A percentile compares a stretch with the other conserved stretches of the same genome.
phyloP scores from a whole-genome alignment of 805 yeast genomes.

The Yarrowia sp. region DNA sequence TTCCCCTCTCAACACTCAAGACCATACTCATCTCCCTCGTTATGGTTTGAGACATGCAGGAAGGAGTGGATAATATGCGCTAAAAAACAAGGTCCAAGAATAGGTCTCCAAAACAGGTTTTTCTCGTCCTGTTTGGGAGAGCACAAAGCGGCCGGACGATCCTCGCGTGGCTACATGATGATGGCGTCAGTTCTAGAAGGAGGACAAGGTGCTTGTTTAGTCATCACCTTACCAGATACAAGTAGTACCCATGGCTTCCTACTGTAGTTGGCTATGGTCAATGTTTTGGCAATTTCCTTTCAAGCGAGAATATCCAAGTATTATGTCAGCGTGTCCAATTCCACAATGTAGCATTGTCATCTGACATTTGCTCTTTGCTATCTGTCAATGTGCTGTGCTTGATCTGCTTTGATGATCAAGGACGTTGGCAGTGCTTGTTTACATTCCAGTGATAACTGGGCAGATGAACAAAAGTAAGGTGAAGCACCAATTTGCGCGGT shows the following conservation, averaged over 20 bases:
- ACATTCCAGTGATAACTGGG: not conserved
- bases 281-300: too few species aligned
- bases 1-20: too few species aligned
- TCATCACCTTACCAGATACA: too few species aligned
- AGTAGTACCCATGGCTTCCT: too few species aligned
- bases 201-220: too few species aligned
- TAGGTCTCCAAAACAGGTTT: constrained; percentile 7
- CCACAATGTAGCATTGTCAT: not conserved
- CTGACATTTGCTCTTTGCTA: not conserved
- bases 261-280: too few species aligned
- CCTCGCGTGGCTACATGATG: not conserved
- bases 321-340: not conserved
- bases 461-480: too few species aligned
- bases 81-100: constrained; percentile 5
- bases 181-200: too few species aligned
- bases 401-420: constrained; percentile 4
- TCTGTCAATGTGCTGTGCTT: not conserved
- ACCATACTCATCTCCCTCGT: not conserved
- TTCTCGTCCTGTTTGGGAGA: not conserved
- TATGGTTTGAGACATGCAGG: constrained; percentile 15
- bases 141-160: not conserved
- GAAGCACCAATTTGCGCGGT: too few species aligned
- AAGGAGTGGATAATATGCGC: constrained; percentile 11
- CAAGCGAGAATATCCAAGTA: not conserved
- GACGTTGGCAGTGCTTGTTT: not conserved